Conservation (phyloP, 345 rosid species). For the Melaleuca quinquenervia region DNA sequence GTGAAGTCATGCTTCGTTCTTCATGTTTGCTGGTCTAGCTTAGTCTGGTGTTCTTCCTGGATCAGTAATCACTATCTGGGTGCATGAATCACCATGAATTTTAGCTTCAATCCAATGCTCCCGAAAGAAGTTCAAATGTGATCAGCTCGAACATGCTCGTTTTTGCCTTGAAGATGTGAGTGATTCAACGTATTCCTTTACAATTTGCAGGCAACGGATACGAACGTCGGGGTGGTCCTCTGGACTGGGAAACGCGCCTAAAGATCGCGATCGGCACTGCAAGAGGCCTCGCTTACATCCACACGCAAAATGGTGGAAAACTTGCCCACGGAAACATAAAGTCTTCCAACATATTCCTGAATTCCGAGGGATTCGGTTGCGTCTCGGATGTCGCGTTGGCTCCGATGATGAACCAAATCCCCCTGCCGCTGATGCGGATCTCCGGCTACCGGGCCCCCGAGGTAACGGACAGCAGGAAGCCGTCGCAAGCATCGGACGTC, state of each 20-base stretch:
- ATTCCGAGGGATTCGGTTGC: constrained; percentile 40
- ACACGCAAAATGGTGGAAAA: constrained; percentile 55
- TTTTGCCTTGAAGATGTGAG: background rate
- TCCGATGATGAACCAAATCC: constrained; percentile 52
- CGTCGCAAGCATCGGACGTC: constrained; percentile 61
- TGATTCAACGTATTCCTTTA: background rate
- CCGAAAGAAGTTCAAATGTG: background rate
- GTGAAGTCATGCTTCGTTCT: no score
- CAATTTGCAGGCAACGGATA: constrained; percentile 46
- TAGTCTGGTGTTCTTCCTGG: background rate
- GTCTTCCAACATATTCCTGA: constrained; percentile 78
- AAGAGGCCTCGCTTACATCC: constrained; percentile 69
- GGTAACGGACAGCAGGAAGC: constrained; percentile 73
- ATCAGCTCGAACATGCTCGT: no score
- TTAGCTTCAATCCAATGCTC: background rate
- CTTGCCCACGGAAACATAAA: constrained; percentile 87
- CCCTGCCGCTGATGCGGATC: constrained; percentile 41
- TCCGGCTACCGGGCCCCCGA: constrained; percentile 92
- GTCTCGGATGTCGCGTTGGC: constrained; percentile 77
- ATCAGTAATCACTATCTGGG: no score
- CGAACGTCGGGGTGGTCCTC: constrained; percentile 28
- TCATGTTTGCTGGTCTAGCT: no score
- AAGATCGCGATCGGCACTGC: constrained; percentile 69
- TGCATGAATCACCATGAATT: background rate
- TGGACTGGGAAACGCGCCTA: constrained; percentile 80